These are phyloP conservation scores for Raffaelea deltoideospora DNA, from an alignment of 2,329 filamentous ascomycete species.

Conservation along the genomic window DNA sequence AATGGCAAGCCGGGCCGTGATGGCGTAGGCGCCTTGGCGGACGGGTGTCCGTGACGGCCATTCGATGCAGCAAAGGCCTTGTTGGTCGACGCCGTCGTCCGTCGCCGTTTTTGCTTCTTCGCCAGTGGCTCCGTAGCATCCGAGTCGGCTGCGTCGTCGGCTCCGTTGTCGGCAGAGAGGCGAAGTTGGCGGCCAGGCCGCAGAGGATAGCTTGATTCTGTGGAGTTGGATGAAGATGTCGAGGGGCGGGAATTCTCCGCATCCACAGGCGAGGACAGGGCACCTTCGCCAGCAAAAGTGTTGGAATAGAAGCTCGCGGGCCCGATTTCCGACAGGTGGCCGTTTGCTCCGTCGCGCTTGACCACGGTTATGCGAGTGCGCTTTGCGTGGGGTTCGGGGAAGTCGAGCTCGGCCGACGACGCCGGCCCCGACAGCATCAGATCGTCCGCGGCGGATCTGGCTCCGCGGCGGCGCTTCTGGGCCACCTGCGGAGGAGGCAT, in stretches of 20 bases:
- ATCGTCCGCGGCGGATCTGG: neutral
- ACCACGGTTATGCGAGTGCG: constrained; percentile 9
- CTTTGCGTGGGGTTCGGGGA: constrained; percentile 5
- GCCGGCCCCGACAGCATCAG: neutral
- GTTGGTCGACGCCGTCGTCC: neutral
- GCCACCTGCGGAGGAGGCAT: neutral
- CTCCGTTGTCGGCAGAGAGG: constrained; percentile 18
- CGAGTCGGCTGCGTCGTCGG: constrained; percentile 16
- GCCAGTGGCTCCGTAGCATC: no score
- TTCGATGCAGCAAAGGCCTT: neutral
- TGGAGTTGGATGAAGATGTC: constrained; percentile 34
- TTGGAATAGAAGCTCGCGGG: constrained; percentile 22
- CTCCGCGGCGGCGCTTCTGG: neutral
- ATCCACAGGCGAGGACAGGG: constrained; percentile 11
- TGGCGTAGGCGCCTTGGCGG: no score
- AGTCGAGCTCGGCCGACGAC: neutral
- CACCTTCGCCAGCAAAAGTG: neutral
- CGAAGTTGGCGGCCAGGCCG: constrained; percentile 36
- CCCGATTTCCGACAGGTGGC: constrained; percentile 18
- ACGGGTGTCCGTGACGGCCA: no score
- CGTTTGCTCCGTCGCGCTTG: constrained; percentile 3
- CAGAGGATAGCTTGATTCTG: constrained; percentile 36
- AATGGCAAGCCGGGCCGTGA: no score
- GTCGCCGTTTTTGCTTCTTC: constrained; percentile 12
- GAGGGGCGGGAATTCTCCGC: constrained; percentile 30